Conservation (phyloP, 352 stramenopile genomes). For the Phytophthora crassamura region DNA sequence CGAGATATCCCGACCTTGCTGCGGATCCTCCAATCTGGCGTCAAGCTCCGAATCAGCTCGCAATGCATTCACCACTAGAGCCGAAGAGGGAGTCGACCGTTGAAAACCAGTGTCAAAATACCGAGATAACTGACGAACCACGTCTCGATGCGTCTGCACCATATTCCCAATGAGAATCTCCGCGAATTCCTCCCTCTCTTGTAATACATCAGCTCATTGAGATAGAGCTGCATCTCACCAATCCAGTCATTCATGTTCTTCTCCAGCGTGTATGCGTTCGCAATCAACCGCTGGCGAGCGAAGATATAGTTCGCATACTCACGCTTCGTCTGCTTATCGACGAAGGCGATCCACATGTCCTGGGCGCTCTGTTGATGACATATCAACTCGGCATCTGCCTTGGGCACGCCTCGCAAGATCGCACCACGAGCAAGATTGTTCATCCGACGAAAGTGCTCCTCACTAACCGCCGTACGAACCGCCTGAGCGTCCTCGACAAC, state of each 20-base stretch:
- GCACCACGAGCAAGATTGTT: conserved; percentile 1
- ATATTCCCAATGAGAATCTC: conserved; percentile 14
- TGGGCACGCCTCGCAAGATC: conserved; percentile 4
- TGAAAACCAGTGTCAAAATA: neutral
- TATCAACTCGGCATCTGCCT: conserved; percentile 10
- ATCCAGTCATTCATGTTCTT: conserved; percentile 9
- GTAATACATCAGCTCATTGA: conserved; percentile 6
- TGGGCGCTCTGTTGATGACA: conserved; percentile 4
- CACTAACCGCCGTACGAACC: no score
- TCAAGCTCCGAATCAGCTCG: conserved; percentile 12
- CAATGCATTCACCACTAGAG: conserved; percentile 23
- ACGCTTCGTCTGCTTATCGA: conserved; percentile 12
- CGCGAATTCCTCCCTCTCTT: conserved; percentile 2
- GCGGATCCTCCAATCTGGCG: conserved; percentile 1
- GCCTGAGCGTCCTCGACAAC: neutral
- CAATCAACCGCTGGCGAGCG: neutral
- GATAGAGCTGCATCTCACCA: conserved; percentile 10
- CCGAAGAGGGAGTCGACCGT: conserved; percentile 6
- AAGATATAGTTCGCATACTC: conserved; percentile 30
- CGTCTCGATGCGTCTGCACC: conserved; percentile 6
- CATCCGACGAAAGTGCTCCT: no score
- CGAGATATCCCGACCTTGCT: no score
- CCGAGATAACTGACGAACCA: conserved; percentile 3
- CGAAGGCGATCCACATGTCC: conserved; percentile 5
- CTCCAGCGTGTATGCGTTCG: conserved; percentile 9